These are phyloP conservation scores for Vigna radiata DNA, from an alignment of 306 rosid species.

Conservation along the genomic window DNA sequence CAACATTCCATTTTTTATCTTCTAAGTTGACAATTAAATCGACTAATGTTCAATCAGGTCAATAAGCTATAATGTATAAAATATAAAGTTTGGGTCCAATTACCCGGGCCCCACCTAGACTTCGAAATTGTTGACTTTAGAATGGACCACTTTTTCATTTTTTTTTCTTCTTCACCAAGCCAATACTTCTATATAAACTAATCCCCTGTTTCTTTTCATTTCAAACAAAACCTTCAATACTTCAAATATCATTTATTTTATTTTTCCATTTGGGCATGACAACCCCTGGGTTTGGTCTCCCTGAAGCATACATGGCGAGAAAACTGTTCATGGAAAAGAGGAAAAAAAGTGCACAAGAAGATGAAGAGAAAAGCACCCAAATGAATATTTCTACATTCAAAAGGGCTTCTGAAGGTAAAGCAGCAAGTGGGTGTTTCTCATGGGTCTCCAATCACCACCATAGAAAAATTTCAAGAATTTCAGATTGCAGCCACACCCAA, in stretches of 20 bases:
- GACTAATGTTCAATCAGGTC: too few relatives aligned
- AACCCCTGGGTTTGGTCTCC: constrained; percentile 39
- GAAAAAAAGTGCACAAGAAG: constrained; percentile 39
- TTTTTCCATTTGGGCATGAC: neutral
- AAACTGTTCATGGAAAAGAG: constrained; percentile 55
- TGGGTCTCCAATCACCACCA: constrained; percentile 45
- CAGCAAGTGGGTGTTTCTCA: constrained; percentile 53
- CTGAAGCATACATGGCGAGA: constrained; percentile 54
- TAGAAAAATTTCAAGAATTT: constrained; percentile 1
- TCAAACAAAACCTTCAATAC: neutral
- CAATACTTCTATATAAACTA: constrained; percentile 12
- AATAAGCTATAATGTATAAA: too few relatives aligned
- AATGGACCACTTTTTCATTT: neutral
- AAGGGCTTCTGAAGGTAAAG: neutral
- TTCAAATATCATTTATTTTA: neutral
- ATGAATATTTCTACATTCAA: neutral
- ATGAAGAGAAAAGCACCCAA: constrained; percentile 39
- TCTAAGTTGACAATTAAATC: too few relatives aligned
- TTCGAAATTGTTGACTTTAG: too few relatives aligned
- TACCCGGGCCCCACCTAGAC: too few relatives aligned
- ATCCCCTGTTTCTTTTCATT: neutral
- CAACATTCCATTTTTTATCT: too few relatives aligned
- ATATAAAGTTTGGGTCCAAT: neutral
- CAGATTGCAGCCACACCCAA: constrained; percentile 10
- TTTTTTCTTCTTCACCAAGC: constrained; percentile 27